phyloP scores from a whole-genome alignment of 2,329 filamentous ascomycete genomes.

The Pseudogymnoascus sp. region DNA sequence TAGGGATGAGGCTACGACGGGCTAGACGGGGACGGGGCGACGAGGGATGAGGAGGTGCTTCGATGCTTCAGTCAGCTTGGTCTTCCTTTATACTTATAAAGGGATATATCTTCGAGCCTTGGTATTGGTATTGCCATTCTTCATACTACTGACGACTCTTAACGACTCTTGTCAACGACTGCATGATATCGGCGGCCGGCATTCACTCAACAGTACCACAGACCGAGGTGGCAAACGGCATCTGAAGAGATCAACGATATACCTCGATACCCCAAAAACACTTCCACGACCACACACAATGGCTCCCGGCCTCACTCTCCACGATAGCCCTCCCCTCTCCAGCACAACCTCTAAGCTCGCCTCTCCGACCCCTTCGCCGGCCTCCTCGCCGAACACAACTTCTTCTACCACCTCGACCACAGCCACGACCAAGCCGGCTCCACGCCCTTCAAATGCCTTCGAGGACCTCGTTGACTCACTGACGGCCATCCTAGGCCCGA shows the following conservation, averaged over 20 bases:
- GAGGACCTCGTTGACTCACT: conserved; percentile 64
- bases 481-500: conserved; percentile 65
- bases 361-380: not conserved
- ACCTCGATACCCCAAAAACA: not conserved
- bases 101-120: not conserved
- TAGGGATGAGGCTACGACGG: not conserved
- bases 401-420: not conserved
- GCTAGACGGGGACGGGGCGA: not conserved
- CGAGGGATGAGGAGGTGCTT: not conserved
- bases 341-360: not conserved
- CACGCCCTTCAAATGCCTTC: conserved; percentile 41
- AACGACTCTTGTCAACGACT: not conserved
- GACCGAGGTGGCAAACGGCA: not conserved
- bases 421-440: not conserved
- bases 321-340: not conserved
- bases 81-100: conserved; percentile 1
- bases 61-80: not conserved
- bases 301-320: not conserved
- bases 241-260: not conserved
- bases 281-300: not conserved
- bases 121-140: not conserved
- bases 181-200: not conserved
- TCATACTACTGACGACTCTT: not conserved
- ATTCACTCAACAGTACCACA: not conserved
- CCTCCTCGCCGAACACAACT: not conserved